These are phyloP conservation scores for Claviceps capensis DNA, from an alignment of 2,329 filamentous ascomycete species.

Conservation along the genomic window DNA sequence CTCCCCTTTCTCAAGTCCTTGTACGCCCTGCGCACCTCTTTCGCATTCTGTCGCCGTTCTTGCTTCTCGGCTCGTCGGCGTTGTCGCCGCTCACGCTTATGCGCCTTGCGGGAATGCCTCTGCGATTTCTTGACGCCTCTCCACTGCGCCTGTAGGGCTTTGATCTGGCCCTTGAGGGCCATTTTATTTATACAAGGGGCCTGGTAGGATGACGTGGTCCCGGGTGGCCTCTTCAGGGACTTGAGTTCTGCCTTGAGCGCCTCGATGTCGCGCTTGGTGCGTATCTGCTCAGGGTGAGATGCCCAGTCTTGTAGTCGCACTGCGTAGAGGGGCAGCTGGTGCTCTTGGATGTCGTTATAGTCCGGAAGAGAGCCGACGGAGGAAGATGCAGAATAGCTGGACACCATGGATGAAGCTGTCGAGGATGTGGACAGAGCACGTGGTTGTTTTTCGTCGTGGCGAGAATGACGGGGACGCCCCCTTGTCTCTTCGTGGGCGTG, in stretches of 20 bases:
- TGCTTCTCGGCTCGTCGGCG: constrained; percentile 18
- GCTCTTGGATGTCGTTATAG: constrained; percentile 34
- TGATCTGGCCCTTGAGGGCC: constrained; percentile 29
- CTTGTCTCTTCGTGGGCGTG: constrained; percentile 6
- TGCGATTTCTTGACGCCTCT: constrained; percentile 20
- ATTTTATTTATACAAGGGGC: constrained; percentile 12
- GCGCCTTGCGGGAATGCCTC: constrained; percentile 17
- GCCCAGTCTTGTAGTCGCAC: constrained; percentile 34
- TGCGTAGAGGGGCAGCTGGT: constrained; percentile 33
- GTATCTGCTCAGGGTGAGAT: constrained; percentile 31
- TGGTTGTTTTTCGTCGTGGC: constrained; percentile 5
- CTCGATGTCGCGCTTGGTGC: constrained; percentile 31
- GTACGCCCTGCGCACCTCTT: constrained; percentile 16
- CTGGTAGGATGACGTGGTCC: not conserved
- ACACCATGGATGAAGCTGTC: constrained; percentile 20
- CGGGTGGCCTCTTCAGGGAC: constrained; percentile 15
- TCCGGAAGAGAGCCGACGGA: constrained; percentile 39
- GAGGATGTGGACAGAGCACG: constrained; percentile 20
- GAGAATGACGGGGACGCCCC: not conserved
- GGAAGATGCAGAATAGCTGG: constrained; percentile 19
- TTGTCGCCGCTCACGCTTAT: constrained; percentile 17
- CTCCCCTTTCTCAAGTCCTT: constrained; percentile 15
- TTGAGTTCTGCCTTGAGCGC: constrained; percentile 30
- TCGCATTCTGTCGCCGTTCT: constrained; percentile 18
- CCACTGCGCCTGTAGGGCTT: constrained; percentile 29